phyloP scores from a whole-genome alignment of 306 rosid species.

The Rubus idaeus region DNA sequence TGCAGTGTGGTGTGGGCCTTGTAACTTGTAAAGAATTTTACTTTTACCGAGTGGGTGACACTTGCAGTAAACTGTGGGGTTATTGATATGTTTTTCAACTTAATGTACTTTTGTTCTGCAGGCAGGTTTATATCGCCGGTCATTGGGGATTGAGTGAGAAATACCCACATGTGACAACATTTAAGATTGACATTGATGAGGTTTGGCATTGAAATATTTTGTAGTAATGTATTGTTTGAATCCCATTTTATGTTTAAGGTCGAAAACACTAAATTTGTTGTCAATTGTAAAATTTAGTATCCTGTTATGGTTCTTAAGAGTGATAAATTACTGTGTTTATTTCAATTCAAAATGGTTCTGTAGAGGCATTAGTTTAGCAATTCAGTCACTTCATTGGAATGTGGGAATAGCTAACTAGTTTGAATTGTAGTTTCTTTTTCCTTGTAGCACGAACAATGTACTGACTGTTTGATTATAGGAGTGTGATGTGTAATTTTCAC shows the following conservation, averaged over 20 bases:
- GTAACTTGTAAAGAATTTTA: conserved; percentile 46
- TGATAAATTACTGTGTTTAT: not conserved
- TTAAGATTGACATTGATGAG: conserved; percentile 88
- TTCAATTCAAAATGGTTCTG: too few relatives aligned
- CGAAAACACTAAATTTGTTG: not conserved
- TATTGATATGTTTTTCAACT: not conserved
- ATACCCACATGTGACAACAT: conserved; percentile 70
- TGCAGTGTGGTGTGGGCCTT: conserved; percentile 92
- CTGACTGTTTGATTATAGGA: not conserved
- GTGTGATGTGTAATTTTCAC: not conserved
- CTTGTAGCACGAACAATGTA: not conserved
- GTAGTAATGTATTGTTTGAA: not conserved
- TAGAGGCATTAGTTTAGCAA: too few relatives aligned
- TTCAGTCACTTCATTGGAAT: too few relatives aligned
- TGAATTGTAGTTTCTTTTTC: not conserved
- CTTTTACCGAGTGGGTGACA: not conserved
- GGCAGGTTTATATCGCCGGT: conserved; percentile 76
- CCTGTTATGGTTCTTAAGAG: not conserved
- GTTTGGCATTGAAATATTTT: conserved; percentile 20
- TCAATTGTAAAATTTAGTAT: not conserved
- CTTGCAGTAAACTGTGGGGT: not conserved
- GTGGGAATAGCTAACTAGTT: not conserved
- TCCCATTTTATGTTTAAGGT: not conserved
- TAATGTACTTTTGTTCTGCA: not conserved
- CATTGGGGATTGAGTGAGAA: conserved; percentile 56